Base-by-base conservation (phyloP, 805 yeast genomes). In the Metschnikowia anglica region DNA sequence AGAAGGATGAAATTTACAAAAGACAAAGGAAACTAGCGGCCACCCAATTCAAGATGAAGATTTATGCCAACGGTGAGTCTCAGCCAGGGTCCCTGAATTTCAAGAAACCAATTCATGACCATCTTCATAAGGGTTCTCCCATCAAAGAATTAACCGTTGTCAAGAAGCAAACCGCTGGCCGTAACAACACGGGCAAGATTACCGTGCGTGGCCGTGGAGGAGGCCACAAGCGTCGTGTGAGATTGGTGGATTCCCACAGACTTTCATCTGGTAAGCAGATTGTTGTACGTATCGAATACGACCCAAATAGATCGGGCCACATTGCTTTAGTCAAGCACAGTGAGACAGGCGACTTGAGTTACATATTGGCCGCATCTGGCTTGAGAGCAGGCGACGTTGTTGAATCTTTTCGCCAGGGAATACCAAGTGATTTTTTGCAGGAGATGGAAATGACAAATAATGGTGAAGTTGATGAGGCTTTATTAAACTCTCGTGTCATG, bases 191-290 rank as follows among this genome's bases (percentile, higher is more conserved):
- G 3, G 99, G 99, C 53, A 77, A 79, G 53, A 88, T 93, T 56
- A 88, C 96, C 4, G 85, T 88, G 35, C 80, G 99, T 61, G 97
- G 93, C 64, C 81, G 95, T 64, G 99, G 98, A 62, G 99, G 99
- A 57, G 98, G 98, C 26, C 93, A 86, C 63, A 87, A 86, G 64
- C 83, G 91, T 59, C 80, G 99, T 65, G 75, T 87, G 29, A 79
- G 99, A 56, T 63, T 87, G 25, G 76, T 93, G 17, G 99, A 93
- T 65, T 83, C 82, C 57, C 68, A 73, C 54, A 78, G 99, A 59
- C 56, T 62, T 29, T 75, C 62, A 3, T 66, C 81, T 1, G 98
- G 97, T 20, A 76, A 74, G 33, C 93, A 88, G 55, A 75, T 77
- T 24, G 97, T 93, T 17, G 69, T 81, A 49, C 76, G 99, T 62